Evolutionary conservation across 1,284 basidiomycete genomes (phyloP).

Genomic region (Ustilago hordei): DNA sequence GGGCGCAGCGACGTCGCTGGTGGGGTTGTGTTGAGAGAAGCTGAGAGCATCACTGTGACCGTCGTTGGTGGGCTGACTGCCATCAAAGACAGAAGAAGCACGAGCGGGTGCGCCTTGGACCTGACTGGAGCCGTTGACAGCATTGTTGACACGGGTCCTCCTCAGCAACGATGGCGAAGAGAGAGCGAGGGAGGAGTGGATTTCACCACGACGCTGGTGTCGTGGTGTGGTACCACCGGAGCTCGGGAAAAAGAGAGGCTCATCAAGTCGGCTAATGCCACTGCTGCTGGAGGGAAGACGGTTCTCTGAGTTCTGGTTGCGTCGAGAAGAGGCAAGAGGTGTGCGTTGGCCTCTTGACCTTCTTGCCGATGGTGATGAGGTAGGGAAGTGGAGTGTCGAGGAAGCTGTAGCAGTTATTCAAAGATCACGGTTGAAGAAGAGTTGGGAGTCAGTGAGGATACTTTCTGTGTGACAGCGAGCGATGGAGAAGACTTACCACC

Average conservation of each 20-base stretch:
- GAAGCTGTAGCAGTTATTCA: constrained; percentile 28
- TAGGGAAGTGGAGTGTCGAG: constrained; percentile 64
- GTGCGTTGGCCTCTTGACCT: constrained; percentile 50
- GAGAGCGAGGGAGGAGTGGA: constrained; percentile 59
- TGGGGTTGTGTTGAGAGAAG: constrained; percentile 58
- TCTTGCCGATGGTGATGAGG: constrained; percentile 61
- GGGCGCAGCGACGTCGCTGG: constrained; percentile 46
- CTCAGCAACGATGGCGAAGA: constrained; percentile 57
- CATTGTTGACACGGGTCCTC: constrained; percentile 27
- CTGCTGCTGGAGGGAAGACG: constrained; percentile 54
- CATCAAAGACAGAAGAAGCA: constrained; percentile 84
- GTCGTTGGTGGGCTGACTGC: constrained; percentile 76
- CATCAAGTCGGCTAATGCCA: constrained; percentile 43
- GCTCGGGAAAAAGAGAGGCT: constrained; percentile 67
- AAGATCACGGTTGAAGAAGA: background rate
- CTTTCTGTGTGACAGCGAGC: background rate
- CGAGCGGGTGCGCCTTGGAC: constrained; percentile 23
- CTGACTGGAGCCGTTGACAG: constrained; percentile 14
- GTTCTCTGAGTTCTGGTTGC: constrained; percentile 41
- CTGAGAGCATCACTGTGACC: constrained; percentile 75
- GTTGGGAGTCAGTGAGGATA: background rate
- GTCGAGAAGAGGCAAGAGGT: constrained; percentile 31
- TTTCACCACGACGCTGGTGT: constrained; percentile 63
- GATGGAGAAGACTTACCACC: constrained; percentile 30
- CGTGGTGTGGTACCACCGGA: constrained; percentile 62